These are phyloP conservation scores for Stromatinia cepivora DNA, from an alignment of 2,329 filamentous ascomycete genomes.

Conservation along the genomic window DNA sequence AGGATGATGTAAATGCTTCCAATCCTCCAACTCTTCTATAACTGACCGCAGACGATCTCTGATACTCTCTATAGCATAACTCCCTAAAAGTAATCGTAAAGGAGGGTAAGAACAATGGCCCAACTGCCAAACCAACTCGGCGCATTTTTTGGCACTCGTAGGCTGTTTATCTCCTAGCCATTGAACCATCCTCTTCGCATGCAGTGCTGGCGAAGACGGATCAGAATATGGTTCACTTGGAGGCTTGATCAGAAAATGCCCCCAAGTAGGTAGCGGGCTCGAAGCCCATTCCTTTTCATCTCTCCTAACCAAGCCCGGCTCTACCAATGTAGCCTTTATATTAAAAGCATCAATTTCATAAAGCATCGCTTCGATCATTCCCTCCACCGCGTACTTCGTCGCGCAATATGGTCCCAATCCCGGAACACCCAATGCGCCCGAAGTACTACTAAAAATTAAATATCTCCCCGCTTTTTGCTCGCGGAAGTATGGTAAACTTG, in stretches of 20 bases:
- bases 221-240: conserved; percentile 79
- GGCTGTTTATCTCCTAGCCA: conserved; percentile 94
- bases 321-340: conserved; percentile 89
- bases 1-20: conserved; percentile 80
- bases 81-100: conserved; percentile 80
- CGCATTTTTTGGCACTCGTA: conserved; percentile 88
- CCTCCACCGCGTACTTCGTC: conserved; percentile 95
- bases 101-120: conserved; percentile 95
- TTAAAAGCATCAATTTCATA: conserved; percentile 93
- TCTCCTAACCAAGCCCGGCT: conserved; percentile 82
- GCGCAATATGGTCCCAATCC: conserved; percentile 93
- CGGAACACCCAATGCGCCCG: conserved; percentile 88
- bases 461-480: conserved; percentile 75
- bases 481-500: conserved; percentile 84
- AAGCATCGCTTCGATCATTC: conserved; percentile 91
- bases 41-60: conserved; percentile 84
- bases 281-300: conserved; percentile 67
- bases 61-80: conserved; percentile 94
- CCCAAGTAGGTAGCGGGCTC: conserved; percentile 72
- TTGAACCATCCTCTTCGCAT: conserved; percentile 87
- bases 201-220: conserved; percentile 77
- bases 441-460: conserved; percentile 91
- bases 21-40: conserved; percentile 92
- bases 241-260: conserved; percentile 88
- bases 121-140: conserved; percentile 90